These are phyloP conservation scores for Sugiyamaella paludigena DNA, from an alignment of 1,139 yeast genomes.

Conservation along the genomic window DNA sequence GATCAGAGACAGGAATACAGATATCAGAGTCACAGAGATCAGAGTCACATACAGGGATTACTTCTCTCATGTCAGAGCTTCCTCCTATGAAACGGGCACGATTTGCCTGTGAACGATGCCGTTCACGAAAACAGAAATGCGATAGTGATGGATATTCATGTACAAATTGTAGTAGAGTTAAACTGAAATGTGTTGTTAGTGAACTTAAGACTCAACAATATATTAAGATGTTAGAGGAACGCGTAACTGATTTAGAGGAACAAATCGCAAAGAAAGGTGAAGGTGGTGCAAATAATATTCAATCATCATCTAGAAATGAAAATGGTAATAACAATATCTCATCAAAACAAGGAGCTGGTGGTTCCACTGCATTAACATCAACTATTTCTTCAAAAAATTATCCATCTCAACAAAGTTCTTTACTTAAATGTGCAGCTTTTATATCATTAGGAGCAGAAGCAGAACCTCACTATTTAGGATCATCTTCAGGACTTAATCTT, in stretches of 20 bases:
- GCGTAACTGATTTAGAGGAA: conserved; percentile 9
- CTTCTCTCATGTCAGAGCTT: no score
- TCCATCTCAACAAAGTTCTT: no score
- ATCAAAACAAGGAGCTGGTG: no score
- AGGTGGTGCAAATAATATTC: neutral
- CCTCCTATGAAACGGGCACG: conserved; percentile 11
- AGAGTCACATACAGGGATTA: no score
- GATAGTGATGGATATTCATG: conserved; percentile 13
- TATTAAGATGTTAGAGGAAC: conserved; percentile 9
- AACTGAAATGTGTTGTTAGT: conserved; percentile 2
- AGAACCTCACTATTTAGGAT: conserved; percentile 15
- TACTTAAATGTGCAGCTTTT: conserved; percentile 15
- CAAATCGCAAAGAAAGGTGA: neutral
- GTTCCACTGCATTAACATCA: no score
- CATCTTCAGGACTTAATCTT: conserved; percentile 14
- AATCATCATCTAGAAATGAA: no score
- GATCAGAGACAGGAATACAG: no score
- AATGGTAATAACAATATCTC: no score
- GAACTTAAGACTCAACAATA: conserved; percentile 9
- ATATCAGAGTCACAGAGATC: no score
- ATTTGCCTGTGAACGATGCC: conserved; percentile 17
- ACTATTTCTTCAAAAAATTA: neutral
- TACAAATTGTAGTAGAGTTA: conserved; percentile 10
- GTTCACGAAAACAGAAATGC: conserved; percentile 14
- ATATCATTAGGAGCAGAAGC: conserved; percentile 16